Evolutionary conservation across 306 rosid species (phyloP).

Genomic region (Abrus precatorius): DNA sequence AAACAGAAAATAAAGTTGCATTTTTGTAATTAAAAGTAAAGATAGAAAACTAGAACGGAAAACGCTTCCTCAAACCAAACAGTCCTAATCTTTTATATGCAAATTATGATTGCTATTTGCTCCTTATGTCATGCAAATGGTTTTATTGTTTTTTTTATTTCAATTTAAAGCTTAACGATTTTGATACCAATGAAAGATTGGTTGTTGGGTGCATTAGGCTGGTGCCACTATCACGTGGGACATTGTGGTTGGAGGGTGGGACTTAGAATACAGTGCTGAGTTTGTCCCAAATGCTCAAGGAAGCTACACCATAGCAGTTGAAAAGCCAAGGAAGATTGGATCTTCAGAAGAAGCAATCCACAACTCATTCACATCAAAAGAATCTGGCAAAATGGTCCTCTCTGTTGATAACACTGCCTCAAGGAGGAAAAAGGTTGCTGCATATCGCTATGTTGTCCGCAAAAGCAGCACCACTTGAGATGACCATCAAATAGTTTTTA

Average conservation of each 20-base stretch:
- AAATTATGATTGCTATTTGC: conserved; percentile 20
- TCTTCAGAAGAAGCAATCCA: conserved; percentile 83
- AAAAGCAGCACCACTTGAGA: conserved; percentile 59
- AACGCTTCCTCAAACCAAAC: too few relatives aligned
- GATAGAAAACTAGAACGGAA: too few relatives aligned
- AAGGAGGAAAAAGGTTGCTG: conserved; percentile 84
- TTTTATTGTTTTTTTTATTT: not conserved
- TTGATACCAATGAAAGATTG: conserved; percentile 45
- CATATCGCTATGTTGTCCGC: conserved; percentile 87
- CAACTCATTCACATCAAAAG: conserved; percentile 81
- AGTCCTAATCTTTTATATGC: not conserved
- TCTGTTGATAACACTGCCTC: conserved; percentile 90
- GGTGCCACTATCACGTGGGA: conserved; percentile 96
- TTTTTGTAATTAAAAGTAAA: too few relatives aligned
- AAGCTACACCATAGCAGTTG: conserved; percentile 85
- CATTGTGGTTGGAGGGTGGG: conserved; percentile 98
- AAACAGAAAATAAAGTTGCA: too few relatives aligned
- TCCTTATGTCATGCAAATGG: conserved; percentile 34
- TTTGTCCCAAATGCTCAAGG: conserved; percentile 79
- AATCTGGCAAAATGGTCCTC: conserved; percentile 85
- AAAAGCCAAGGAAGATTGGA: conserved; percentile 70
- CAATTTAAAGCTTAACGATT: not conserved
- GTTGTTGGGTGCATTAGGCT: conserved; percentile 56
- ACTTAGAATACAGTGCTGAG: conserved; percentile 93
- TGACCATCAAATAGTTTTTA: not conserved